phyloP scores from a whole-genome alignment of 108 stramenopile species.

The Nannochloropsis salina region DNA sequence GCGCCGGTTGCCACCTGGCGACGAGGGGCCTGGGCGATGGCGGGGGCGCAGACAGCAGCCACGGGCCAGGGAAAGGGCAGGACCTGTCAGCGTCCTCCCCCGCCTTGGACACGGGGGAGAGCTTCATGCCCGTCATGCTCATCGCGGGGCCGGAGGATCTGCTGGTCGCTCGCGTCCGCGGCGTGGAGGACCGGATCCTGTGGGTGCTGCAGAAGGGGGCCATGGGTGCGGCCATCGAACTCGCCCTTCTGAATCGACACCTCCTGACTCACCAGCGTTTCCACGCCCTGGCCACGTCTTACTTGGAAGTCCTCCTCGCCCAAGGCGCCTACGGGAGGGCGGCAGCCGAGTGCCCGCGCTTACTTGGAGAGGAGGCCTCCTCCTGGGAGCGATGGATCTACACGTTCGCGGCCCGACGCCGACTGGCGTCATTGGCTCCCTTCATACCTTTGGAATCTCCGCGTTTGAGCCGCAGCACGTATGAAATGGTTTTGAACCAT shows the following conservation, averaged over 20 bases:
- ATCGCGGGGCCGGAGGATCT: conserved; percentile 42
- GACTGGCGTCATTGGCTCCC: conserved; percentile 36
- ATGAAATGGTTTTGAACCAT: not conserved
- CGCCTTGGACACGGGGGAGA: conserved; percentile 18
- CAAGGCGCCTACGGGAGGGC: conserved; percentile 33
- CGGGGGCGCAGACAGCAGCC: not conserved
- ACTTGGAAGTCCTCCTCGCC: conserved; percentile 41
- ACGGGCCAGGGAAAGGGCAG: not conserved
- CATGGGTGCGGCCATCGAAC: conserved; percentile 5
- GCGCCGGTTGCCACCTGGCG: too few relatives aligned
- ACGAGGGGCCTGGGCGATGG: too few relatives aligned
- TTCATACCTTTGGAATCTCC: conserved; percentile 33
- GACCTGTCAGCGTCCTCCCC: not conserved
- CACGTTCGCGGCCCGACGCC: conserved; percentile 31
- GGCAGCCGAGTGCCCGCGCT: conserved; percentile 41
- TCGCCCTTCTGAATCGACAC: conserved; percentile 30
- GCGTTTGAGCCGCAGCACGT: not conserved
- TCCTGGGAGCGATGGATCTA: conserved; percentile 53
- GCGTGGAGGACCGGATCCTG: conserved; percentile 46
- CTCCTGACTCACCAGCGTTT: conserved; percentile 13
- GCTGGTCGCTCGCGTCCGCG: conserved; percentile 50
- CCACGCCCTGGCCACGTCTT: conserved; percentile 23
- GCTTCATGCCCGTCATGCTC: conserved; percentile 43
- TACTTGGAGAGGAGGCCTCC: conserved; percentile 39
- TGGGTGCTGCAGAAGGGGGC: conserved; percentile 26